Base-by-base conservation (phyloP, 2,329 filamentous ascomycete species). In the Botrytis medusae region DNA sequence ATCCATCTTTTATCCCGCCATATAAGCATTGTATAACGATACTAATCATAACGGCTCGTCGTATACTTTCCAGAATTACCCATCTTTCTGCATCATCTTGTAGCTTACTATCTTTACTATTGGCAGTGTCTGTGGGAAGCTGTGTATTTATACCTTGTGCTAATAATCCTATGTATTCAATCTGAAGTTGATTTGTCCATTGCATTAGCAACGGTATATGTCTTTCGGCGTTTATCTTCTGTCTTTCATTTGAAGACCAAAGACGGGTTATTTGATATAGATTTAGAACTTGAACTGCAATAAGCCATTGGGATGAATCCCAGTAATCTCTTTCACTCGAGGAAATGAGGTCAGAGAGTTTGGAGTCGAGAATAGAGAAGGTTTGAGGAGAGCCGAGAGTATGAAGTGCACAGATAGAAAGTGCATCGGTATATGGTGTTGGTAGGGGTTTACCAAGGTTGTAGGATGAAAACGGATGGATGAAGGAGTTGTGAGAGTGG, bases 61-160 rank as follows among this genome's bases (percentile, higher is more conserved):
- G 75, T 34, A 81, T 78, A 60, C 80, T 81, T 74, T 82, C 82
- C 14, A 78, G 72, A n/a, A 82, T 59, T 10, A 82, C 73, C 81
- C 82, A 83, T 22, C 32, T 37, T 22, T 54, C 37, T 20, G 63
- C 32, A 12, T 32, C 44, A 34, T 74, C 70, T 4, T 64, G 37
- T 12, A 61, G 46, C n/a, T 64, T 60, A 7, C 68, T 40, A 37
- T 29, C 46, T 5, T 20, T 37, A n/a, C 22, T 5, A 18, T n/a
- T 14, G 2, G 6, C 2, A 0, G 7, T 7, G 20, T 20, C 44
- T 51, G 22, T 25, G 3, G 18, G 14, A 20, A 32, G 10, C 7
- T 20, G 20, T 29, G 12, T n/a, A 7, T 29, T n/a, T 20, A 59
- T 46, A 18, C n/a, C 60, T 9, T 59, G 20, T 32, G 37, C 61